Percentiles rank a stretch among this genome's conserved stretches.
These are phyloP conservation scores for Iberis pinnata DNA, from an alignment of 345 rosid genomes.

Conservation along the genomic window DNA sequence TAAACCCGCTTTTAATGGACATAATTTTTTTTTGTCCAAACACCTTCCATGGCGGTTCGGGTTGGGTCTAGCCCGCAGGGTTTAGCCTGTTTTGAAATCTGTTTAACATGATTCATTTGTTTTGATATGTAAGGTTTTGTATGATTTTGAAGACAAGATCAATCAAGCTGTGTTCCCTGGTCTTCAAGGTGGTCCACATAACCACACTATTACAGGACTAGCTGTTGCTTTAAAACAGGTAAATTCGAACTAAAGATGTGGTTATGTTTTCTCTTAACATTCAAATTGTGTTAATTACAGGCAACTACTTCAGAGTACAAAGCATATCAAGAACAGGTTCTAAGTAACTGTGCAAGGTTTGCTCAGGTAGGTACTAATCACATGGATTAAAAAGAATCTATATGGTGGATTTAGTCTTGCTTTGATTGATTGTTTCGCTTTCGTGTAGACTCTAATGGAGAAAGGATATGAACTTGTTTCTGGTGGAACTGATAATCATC, in stretches of 20 bases:
- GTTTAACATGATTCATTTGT: no score
- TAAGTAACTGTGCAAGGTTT: conserved; percentile 63
- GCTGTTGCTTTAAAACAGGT: conserved; percentile 97
- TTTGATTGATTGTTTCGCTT: not conserved
- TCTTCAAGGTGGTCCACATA: conserved; percentile 97
- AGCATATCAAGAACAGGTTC: conserved; percentile 89
- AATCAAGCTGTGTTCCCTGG: conserved; percentile 96
- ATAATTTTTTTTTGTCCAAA: no score
- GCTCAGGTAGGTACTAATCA: conserved; percentile 52
- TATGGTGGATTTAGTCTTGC: not conserved
- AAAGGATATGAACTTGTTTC: conserved; percentile 86
- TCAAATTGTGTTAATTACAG: conserved; percentile 36
- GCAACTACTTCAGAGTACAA: conserved; percentile 74
- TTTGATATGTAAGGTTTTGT: conserved; percentile 57
- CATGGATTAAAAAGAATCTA: no score
- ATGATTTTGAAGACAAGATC: conserved; percentile 77
- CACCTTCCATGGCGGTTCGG: no score
- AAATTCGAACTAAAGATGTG: not conserved
- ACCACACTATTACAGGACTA: conserved; percentile 82
- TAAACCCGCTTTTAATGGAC: no score
- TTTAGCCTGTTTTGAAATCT: no score
- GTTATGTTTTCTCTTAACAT: conserved; percentile 1
- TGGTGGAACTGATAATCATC: conserved; percentile 93
- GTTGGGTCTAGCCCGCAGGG: no score
- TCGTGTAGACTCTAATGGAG: conserved; percentile 46